A percentile compares a stretch with the other conserved stretches of the same genome.
These are phyloP conservation scores for Saturnispora bothae DNA, from an alignment of 805 yeast species.

Conservation along the genomic window DNA sequence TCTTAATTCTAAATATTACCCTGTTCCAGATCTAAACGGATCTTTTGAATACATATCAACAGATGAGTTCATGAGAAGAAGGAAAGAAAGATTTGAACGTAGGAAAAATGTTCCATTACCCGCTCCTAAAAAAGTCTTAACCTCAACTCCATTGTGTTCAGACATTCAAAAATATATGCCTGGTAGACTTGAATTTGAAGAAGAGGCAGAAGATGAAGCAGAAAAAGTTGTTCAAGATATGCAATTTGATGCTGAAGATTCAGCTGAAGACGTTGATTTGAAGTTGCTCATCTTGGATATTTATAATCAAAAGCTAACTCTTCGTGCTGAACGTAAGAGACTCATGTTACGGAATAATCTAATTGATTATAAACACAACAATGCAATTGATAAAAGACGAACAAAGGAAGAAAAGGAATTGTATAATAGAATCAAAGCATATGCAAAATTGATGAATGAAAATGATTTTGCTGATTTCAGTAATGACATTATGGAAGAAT, in stretches of 20 bases:
- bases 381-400: slow-evolving; percentile 73
- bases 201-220: slow-evolving; percentile 94
- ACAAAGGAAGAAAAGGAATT: slow-evolving; percentile 85
- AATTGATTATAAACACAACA: slow-evolving; percentile 75
- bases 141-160: slow-evolving; percentile 92
- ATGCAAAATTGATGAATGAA: slow-evolving; percentile 69
- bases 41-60: slow-evolving; percentile 56
- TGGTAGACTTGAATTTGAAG: slow-evolving; percentile 93
- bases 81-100: slow-evolving; percentile 63
- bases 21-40: slow-evolving; percentile 77
- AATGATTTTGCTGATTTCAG: slow-evolving; percentile 70
- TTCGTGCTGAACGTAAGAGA: slow-evolving; percentile 90
- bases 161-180: slow-evolving; percentile 99
- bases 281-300: slow-evolving; percentile 81
- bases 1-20: slow-evolving; percentile 61
- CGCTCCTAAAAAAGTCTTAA: slow-evolving; percentile 78
- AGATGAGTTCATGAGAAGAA: slow-evolving; percentile 52
- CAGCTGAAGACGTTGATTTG: slow-evolving; percentile 77
- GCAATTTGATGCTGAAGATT: slow-evolving; percentile 91
- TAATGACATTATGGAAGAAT: slow-evolving; percentile 65
- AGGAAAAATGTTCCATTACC: slow-evolving; percentile 68
- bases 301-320: slow-evolving; percentile 78
- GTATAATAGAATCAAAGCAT: slow-evolving; percentile 64
- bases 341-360: slow-evolving; percentile 63
- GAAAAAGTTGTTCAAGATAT: slow-evolving; percentile 90